A percentile compares a stretch with the other conserved stretches of the same genome.
Conservation (phyloP, 345 rosid species). For the Turritis glabra region DNA sequence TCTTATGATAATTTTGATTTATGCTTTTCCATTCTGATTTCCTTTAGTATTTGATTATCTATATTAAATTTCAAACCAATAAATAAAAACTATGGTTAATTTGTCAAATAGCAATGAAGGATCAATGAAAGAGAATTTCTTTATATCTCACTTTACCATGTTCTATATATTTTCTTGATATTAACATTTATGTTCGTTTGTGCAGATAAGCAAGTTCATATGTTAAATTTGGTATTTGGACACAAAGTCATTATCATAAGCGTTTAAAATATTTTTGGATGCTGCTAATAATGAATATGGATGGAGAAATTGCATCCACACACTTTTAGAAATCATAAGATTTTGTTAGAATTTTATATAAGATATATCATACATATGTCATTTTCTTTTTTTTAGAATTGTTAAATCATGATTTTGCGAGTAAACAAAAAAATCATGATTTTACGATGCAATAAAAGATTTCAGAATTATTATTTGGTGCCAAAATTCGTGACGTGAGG, state of each 20-base stretch:
- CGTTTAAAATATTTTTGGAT: background rate
- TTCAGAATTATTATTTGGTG: too few relatives aligned
- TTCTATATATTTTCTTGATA: background rate
- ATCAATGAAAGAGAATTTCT: background rate
- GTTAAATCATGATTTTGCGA: too few relatives aligned
- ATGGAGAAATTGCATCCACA: background rate
- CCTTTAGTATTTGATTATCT: background rate
- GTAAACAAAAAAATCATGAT: too few relatives aligned
- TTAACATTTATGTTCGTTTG: background rate
- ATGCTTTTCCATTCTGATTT: background rate
- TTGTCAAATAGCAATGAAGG: background rate
- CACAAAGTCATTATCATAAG: background rate
- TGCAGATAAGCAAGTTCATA: background rate
- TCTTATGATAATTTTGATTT: background rate
- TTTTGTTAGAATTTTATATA: background rate
- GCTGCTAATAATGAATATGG: background rate
- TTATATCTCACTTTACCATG: background rate
- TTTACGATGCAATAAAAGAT: too few relatives aligned
- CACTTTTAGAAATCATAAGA: background rate
- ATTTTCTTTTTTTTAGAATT: too few relatives aligned
- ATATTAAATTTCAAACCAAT: background rate
- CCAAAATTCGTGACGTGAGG: too few relatives aligned
- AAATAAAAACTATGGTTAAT: background rate
- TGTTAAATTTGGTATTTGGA: background rate
- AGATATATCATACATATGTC: too few relatives aligned